phyloP scores from a whole-genome alignment of 2,329 filamentous ascomycete genomes.

The Penicillium sp. region DNA sequence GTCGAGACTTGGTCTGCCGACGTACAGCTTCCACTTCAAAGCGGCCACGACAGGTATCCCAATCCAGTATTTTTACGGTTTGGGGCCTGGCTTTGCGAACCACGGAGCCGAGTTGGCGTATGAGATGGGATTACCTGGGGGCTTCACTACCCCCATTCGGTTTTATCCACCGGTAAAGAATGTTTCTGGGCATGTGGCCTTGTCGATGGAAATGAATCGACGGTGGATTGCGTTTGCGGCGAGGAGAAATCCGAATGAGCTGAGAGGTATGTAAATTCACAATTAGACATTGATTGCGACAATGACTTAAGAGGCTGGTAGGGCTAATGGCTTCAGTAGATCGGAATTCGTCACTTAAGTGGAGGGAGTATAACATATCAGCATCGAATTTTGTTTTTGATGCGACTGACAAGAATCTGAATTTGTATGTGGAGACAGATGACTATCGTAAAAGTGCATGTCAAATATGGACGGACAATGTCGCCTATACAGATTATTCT shows the following conservation, averaged over 20 bases:
- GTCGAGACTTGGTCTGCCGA: conserved; percentile 2
- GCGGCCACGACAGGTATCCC: conserved; percentile 1
- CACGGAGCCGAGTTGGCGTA: background rate
- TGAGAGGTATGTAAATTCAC: background rate
- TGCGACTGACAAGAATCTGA: background rate
- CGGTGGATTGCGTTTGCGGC: background rate
- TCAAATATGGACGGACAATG: background rate
- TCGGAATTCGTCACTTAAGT: background rate
- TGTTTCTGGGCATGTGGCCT: background rate
- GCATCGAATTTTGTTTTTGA: background rate
- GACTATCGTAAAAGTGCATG: background rate
- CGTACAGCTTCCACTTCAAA: conserved; percentile 16
- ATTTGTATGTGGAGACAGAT: background rate
- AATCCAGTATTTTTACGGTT: background rate
- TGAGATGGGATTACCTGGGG: background rate
- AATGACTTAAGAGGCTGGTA: background rate
- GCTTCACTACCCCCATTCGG: background rate
- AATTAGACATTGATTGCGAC: background rate
- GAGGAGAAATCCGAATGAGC: background rate
- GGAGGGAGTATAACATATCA: background rate
- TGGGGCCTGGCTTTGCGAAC: background rate
- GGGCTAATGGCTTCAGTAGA: background rate
- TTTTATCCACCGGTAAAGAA: background rate
- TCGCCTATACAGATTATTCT: background rate
- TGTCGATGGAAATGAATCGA: conserved; percentile 1